A percentile compares a stretch with the other conserved stretches of the same genome.
These are phyloP conservation scores for Nigrospora osmanthi DNA, from an alignment of 2,329 filamentous ascomycete species.

Conservation along the genomic window DNA sequence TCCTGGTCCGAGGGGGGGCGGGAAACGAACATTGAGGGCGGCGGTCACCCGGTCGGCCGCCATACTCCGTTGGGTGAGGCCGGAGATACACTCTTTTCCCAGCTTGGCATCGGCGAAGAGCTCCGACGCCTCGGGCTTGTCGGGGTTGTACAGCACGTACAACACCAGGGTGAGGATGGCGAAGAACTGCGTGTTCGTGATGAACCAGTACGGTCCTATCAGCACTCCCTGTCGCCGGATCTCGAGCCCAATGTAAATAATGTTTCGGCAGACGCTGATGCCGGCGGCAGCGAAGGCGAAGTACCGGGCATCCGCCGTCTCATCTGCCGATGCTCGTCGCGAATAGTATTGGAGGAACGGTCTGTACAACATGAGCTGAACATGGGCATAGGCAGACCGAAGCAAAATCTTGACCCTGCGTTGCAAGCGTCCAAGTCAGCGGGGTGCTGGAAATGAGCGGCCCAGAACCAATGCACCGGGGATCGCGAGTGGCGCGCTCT, in stretches of 20 bases:
- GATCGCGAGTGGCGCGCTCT: neutral
- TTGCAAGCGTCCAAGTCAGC: neutral
- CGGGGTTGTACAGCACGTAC: slow-evolving; percentile 68
- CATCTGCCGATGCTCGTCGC: slow-evolving; percentile 41
- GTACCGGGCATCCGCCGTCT: slow-evolving; percentile 58
- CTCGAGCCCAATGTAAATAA: slow-evolving; percentile 70
- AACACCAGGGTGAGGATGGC: slow-evolving; percentile 69
- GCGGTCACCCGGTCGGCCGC: slow-evolving; percentile 4
- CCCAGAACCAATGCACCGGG: neutral
- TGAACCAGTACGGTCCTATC: slow-evolving; percentile 74
- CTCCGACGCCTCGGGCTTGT: slow-evolving; percentile 62
- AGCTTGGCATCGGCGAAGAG: slow-evolving; percentile 67
- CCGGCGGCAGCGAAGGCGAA: slow-evolving; percentile 60
- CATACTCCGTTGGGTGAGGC: slow-evolving; percentile 4
- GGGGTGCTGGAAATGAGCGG: neutral
- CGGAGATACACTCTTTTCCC: slow-evolving; percentile 5
- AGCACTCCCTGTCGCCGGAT: slow-evolving; percentile 64
- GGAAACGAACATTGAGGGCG: slow-evolving; percentile 3
- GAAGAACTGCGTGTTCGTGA: slow-evolving; percentile 73
- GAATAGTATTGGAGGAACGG: slow-evolving; percentile 76
- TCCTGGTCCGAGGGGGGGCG: neutral
- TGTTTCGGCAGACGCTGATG: slow-evolving; percentile 55
- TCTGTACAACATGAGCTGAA: slow-evolving; percentile 70
- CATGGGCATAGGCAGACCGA: slow-evolving; percentile 67
- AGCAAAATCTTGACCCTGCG: slow-evolving; percentile 57